phyloP scores from a whole-genome alignment of 1,139 yeast species.

The Sugiyamaella castrensis region DNA sequence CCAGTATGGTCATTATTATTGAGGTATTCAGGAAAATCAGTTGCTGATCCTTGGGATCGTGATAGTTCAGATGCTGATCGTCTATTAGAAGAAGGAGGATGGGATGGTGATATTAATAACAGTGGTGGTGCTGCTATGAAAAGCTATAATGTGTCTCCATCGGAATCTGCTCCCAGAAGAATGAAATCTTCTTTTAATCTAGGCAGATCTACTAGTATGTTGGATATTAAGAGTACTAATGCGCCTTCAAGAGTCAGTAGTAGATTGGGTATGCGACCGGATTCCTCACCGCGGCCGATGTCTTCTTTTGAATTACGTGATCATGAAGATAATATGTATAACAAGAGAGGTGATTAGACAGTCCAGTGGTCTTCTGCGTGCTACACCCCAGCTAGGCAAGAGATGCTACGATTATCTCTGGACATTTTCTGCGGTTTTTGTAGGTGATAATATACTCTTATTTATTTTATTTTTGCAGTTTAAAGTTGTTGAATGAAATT shows the following conservation, averaged over 20 bases:
- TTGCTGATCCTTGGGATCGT: neutral
- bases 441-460: too few relatives aligned
- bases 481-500: too few relatives aligned
- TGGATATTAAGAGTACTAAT: slow-evolving; percentile 24
- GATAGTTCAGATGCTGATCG: slow-evolving; percentile 12
- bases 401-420: too few relatives aligned
- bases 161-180: slow-evolving; percentile 15
- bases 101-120: neutral
- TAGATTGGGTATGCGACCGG: slow-evolving; percentile 24
- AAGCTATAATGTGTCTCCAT: slow-evolving; percentile 16
- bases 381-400: too few relatives aligned
- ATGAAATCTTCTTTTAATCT: slow-evolving; percentile 14
- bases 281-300: slow-evolving; percentile 11
- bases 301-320: slow-evolving; percentile 17
- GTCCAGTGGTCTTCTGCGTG: too few relatives aligned
- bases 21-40: slow-evolving; percentile 4
- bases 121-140: slow-evolving; percentile 12
- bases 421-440: too few relatives aligned
- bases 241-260: slow-evolving; percentile 26
- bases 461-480: too few relatives aligned
- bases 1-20: slow-evolving; percentile 3
- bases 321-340: neutral
- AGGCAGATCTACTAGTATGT: slow-evolving; percentile 32
- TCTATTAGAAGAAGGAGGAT: slow-evolving; percentile 19
- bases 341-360: slow-evolving; percentile 3